Percentiles rank a stretch among this genome's conserved stretches.
These are phyloP conservation scores for Hymenoscyphus albidus DNA, from an alignment of 2,329 filamentous ascomycete species.

Conservation along the genomic window DNA sequence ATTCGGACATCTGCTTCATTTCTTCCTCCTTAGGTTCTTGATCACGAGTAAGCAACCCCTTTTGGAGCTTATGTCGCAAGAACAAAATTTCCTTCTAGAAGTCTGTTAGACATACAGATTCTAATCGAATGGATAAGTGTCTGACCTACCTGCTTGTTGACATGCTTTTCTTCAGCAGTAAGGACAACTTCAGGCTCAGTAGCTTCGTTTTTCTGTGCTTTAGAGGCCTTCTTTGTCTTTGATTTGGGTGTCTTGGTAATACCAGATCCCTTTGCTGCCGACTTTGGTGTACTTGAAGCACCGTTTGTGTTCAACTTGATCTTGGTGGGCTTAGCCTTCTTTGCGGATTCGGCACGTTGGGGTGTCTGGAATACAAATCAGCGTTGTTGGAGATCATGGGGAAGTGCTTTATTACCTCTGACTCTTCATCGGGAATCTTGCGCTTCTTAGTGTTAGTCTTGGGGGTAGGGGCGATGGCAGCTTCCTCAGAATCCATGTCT, in stretches of 20 bases:
- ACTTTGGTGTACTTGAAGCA: conserved; percentile 32
- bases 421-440: conserved; percentile 72
- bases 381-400: background rate
- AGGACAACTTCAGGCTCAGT: conserved; percentile 54
- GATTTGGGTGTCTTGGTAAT: conserved; percentile 39
- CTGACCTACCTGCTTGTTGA: conserved; percentile 54
- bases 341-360: conserved; percentile 58
- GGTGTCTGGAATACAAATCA: conserved; percentile 44
- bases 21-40: conserved; percentile 81
- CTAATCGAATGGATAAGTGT: background rate
- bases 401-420: conserved; percentile 50
- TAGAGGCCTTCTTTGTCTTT: conserved; percentile 50
- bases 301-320: conserved; percentile 60
- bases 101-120: conserved; percentile 34
- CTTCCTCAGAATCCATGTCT: conserved; percentile 51
- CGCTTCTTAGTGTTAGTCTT: conserved; percentile 68
- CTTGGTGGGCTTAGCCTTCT: conserved; percentile 63
- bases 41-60: conserved; percentile 83
- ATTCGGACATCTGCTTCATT: conserved; percentile 74
- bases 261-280: conserved; percentile 32
- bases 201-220: conserved; percentile 42
- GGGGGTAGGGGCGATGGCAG: conserved; percentile 44
- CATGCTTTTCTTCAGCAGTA: conserved; percentile 53
- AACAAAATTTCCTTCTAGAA: conserved; percentile 76
- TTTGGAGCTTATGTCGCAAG: conserved; percentile 89